These are phyloP conservation scores for Saccharomycopsis phalli DNA, from an alignment of 1,139 yeast species.

Conservation along the genomic window DNA sequence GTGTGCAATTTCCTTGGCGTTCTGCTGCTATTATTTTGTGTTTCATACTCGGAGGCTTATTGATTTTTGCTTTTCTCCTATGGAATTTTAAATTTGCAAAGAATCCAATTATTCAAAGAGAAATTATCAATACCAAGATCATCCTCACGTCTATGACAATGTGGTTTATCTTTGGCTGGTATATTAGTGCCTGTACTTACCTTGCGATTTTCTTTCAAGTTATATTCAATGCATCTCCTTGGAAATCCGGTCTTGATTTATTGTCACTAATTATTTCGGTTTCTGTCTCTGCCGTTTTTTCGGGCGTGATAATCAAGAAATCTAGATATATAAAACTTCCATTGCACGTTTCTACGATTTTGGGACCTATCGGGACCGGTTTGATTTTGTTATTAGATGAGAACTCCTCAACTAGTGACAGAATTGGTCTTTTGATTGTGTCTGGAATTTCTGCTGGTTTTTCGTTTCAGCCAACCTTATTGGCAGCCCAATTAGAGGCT, in stretches of 20 bases:
- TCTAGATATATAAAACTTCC: background rate
- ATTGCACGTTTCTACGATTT: constrained; percentile 32
- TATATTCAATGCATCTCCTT: constrained; percentile 38
- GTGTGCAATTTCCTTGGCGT: constrained; percentile 38
- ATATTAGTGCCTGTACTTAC: constrained; percentile 37
- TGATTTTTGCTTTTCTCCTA: constrained; percentile 32
- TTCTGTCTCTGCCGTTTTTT: constrained; percentile 36
- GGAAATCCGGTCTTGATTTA: constrained; percentile 50
- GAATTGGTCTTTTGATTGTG: constrained; percentile 46
- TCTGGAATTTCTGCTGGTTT: constrained; percentile 50
- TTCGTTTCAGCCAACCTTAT: constrained; percentile 41
- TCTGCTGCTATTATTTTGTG: constrained; percentile 48
- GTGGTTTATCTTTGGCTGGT: constrained; percentile 35
- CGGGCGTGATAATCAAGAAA: background rate
- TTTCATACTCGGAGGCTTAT: constrained; percentile 45
- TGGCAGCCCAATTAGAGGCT: constrained; percentile 47
- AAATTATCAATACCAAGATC: constrained; percentile 33
- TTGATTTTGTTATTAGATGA: constrained; percentile 35
- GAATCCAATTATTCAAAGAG: constrained; percentile 40
- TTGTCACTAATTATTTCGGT: constrained; percentile 48
- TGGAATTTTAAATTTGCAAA: constrained; percentile 42
- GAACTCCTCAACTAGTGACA: constrained; percentile 30
- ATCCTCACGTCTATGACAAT: constrained; percentile 30
- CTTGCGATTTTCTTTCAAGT: constrained; percentile 51
- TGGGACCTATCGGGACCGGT: constrained; percentile 47